Base-by-base conservation (phyloP, 805 yeast genomes). In the Metschnikowia cerradonensis region DNA sequence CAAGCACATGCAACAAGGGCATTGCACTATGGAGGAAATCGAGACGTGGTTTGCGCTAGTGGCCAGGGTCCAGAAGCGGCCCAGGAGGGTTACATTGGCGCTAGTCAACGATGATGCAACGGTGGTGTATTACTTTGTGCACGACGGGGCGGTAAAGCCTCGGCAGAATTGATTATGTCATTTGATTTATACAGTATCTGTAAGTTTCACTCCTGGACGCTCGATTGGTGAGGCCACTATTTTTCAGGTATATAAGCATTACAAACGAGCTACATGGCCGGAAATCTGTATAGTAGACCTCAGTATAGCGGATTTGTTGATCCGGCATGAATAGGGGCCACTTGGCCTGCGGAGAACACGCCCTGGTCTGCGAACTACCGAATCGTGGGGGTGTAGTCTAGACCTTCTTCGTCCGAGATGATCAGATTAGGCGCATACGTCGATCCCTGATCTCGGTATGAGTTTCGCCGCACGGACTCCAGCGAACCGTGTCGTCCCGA, bases 61-160 rank as follows among this genome's bases (percentile, higher is more conserved):
- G 5, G 55, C 52, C 1, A 51, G 53, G 5, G 38, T 62, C 1
- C 47, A 41, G 5, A 45, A 49, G 8, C 60, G 79, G 26, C 80
- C 82, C 0, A 66, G 65, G 41, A 67, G 82, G 50, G 54, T 86
- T 2, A 68, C 83, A 0, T 54, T 82, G 31, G 90, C 80, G 0
- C 69, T 86, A 6, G 75, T 79, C 2, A 82, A 79, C 57, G 77
- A 77, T 49, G 94, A 86, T 62, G 84, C 89, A 2, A 83, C 90
- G 0, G 74, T 84, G 17, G 84, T 84, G n/a, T 86, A 82, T 58
- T 86, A 86, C 63, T 79, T 80, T 62, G 72, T 83, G 15, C 81
- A 84, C 62, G 82, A 81, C 58, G 91, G 91, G 3, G 66, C 85
- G 8, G 80, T 75, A 33, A 81, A 81, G 62, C 91, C 91, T 1